Percentiles rank a stretch among this genome's conserved stretches.
Conservation (phyloP, 108 stramenopile genomes). For the Skeletonema grethae region DNA sequence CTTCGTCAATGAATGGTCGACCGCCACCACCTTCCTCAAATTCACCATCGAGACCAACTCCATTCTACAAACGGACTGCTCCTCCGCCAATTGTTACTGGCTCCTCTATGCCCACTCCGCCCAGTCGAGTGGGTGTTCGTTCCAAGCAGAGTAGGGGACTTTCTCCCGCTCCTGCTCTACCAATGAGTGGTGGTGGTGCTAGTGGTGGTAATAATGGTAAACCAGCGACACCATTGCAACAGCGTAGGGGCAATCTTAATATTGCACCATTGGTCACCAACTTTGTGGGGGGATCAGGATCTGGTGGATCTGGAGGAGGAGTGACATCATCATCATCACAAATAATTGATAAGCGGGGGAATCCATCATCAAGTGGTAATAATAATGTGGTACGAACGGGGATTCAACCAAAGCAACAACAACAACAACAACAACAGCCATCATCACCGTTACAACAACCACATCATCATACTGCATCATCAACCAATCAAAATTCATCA, state of each 20-base stretch:
- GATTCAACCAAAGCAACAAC: background rate
- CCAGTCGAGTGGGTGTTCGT: slow-evolving; percentile 20
- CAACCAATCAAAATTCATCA: background rate
- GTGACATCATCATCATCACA: no score
- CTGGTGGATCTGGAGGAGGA: no score
- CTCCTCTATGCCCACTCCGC: slow-evolving; percentile 12
- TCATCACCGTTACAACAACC: slow-evolving; percentile 1
- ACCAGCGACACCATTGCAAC: slow-evolving; percentile 25
- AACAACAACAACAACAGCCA: background rate
- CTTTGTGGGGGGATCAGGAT: slow-evolving; percentile 10
- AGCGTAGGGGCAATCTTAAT: slow-evolving; percentile 34
- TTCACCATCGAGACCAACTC: slow-evolving; percentile 3
- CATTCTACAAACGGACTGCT: slow-evolving; percentile 43
- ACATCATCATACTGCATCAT: background rate
- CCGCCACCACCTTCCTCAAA: no score
- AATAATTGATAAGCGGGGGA: no score
- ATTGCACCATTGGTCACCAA: slow-evolving; percentile 39
- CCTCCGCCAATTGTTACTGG: slow-evolving; percentile 23
- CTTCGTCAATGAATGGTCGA: no score
- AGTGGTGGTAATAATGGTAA: slow-evolving; percentile 1
- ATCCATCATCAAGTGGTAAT: no score
- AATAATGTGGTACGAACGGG: background rate
- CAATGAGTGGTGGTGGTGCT: background rate
- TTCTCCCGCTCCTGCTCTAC: background rate
- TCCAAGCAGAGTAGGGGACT: background rate